Percentiles rank a stretch among this genome's conserved stretches.
phyloP scores from a whole-genome alignment of 2,329 filamentous ascomycete species.

The Sordariomycetes sp. region DNA sequence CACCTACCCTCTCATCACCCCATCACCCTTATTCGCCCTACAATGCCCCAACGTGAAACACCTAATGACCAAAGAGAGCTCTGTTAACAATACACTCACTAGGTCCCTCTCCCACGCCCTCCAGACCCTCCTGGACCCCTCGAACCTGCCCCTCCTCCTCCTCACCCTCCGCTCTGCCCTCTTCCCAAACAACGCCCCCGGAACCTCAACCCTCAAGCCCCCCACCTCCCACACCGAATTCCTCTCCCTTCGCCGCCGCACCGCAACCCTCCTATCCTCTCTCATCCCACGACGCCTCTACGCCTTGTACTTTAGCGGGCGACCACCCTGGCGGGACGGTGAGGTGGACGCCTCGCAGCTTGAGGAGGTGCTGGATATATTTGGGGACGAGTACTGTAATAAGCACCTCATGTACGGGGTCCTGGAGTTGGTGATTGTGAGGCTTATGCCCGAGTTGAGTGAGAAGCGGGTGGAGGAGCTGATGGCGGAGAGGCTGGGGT shows the following conservation, averaged over 20 bases:
- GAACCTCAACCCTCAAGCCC: constrained; percentile 45
- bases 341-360: constrained; percentile 43
- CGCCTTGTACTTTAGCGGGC: constrained; percentile 35
- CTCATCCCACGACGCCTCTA: constrained; percentile 32
- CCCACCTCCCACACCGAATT: constrained; percentile 47
- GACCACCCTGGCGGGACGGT: constrained; percentile 16
- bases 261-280: constrained; percentile 45
- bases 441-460: constrained; percentile 71
- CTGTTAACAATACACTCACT: background rate
- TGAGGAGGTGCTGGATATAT: constrained; percentile 51
- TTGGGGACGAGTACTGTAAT: constrained; percentile 79
- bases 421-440: constrained; percentile 69
- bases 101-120: constrained; percentile 48
- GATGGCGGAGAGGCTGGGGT: constrained; percentile 54
- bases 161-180: constrained; percentile 62
- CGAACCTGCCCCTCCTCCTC: constrained; percentile 52
- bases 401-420: constrained; percentile 78
- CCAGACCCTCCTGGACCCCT: constrained; percentile 46
- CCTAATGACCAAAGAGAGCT: background rate
- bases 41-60: background rate
- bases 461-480: constrained; percentile 60
- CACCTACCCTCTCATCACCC: background rate
- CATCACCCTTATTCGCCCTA: background rate
- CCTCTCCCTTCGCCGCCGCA: constrained; percentile 48
- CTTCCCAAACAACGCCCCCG: constrained; percentile 75